Conservation (phyloP, 805 yeast genomes). For the Metschnikowia borealis region DNA sequence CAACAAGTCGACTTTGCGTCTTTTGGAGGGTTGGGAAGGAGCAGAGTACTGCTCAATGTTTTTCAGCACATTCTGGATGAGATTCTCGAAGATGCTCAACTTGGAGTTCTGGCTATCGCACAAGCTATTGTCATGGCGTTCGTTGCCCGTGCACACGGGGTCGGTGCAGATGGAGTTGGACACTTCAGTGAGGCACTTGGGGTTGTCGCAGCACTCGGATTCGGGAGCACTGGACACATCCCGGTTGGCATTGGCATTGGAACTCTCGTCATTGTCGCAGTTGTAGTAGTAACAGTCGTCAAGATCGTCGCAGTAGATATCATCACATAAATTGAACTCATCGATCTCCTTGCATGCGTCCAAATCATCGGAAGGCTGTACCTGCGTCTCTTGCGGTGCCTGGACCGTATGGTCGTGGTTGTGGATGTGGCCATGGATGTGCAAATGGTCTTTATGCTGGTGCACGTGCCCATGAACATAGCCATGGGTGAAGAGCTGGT, state of each 20-base stretch:
- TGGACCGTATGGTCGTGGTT: conserved; percentile 36
- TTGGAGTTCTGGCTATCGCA: conserved; percentile 29
- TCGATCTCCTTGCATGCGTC: conserved; percentile 28
- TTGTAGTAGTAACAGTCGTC: conserved; percentile 40
- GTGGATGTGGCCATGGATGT: conserved; percentile 68
- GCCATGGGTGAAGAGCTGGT: conserved; percentile 38
- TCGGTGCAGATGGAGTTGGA: conserved; percentile 6
- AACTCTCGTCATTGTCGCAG: conserved; percentile 25
- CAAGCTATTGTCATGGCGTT: conserved; percentile 17
- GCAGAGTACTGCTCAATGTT: conserved; percentile 19
- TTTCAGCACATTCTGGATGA: conserved; percentile 35
- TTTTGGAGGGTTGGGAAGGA: not conserved
- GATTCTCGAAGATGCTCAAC: conserved; percentile 35
- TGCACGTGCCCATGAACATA: conserved; percentile 68
- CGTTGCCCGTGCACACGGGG: conserved; percentile 3
- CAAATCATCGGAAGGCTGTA: not conserved
- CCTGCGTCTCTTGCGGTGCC: not conserved
- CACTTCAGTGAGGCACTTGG: conserved; percentile 1
- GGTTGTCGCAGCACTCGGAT: conserved; percentile 7
- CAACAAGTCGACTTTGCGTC: conserved; percentile 1
- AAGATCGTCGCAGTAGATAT: conserved; percentile 40
- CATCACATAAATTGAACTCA: conserved; percentile 32
- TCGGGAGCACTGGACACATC: not conserved
- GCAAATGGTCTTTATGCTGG: conserved; percentile 56
- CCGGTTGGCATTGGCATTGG: not conserved